phyloP scores from a whole-genome alignment of 805 yeast genomes.

The Monosporozyma aerobia region DNA sequence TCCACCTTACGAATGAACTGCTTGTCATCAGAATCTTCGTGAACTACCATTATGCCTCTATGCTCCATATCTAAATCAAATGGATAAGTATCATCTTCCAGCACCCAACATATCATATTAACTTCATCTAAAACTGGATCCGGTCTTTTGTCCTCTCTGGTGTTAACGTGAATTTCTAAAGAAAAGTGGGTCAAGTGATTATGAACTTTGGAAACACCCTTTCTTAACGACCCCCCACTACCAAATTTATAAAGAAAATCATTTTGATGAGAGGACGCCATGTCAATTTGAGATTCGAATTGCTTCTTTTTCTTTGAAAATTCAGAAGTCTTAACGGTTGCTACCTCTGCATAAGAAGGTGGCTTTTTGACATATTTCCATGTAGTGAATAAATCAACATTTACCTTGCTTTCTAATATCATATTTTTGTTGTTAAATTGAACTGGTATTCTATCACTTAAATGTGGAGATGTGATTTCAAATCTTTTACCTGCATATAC shows the following conservation, averaged over 20 bases:
- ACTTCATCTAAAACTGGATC: slow-evolving; percentile 60
- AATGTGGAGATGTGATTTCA: slow-evolving; percentile 35
- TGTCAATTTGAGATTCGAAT: slow-evolving; percentile 43
- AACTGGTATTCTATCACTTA: slow-evolving; percentile 26
- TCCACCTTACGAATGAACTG: slow-evolving; percentile 6
- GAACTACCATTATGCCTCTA: slow-evolving; percentile 32
- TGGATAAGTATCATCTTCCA: slow-evolving; percentile 36
- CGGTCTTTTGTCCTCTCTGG: slow-evolving; percentile 43
- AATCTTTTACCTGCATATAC: slow-evolving; percentile 61
- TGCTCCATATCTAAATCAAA: slow-evolving; percentile 28
- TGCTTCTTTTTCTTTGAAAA: not conserved
- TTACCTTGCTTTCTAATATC: slow-evolving; percentile 2
- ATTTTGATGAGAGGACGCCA: slow-evolving; percentile 24
- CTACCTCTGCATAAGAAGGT: slow-evolving; percentile 38
- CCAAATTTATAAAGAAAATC: slow-evolving; percentile 3
- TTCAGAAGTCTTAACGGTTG: slow-evolving; percentile 5
- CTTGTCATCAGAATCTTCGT: slow-evolving; percentile 2
- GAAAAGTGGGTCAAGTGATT: slow-evolving; percentile 47
- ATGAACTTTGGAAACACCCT: slow-evolving; percentile 33
- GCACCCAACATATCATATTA: slow-evolving; percentile 52
- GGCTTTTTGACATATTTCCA: slow-evolving; percentile 44
- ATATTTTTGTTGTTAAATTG: slow-evolving; percentile 16
- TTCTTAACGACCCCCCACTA: slow-evolving; percentile 14
- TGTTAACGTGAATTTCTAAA: slow-evolving; percentile 59
- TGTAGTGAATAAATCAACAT: slow-evolving; percentile 7